A percentile compares a stretch with the other conserved stretches of the same genome.
Conservation (phyloP, 2,329 filamentous ascomycete species). For the Lecanicillium sp. region DNA sequence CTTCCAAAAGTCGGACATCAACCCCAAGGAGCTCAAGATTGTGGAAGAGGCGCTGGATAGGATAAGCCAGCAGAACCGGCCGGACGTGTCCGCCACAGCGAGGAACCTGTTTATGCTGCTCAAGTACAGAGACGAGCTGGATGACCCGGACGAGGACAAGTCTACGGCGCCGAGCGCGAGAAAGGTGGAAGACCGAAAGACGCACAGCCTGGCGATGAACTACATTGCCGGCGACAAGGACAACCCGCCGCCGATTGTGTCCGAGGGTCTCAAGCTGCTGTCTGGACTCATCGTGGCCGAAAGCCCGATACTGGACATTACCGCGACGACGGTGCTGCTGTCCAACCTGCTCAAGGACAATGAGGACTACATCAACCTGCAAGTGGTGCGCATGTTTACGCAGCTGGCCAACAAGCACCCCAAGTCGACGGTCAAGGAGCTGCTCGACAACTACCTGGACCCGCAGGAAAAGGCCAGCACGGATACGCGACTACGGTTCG, state of each 20-base stretch:
- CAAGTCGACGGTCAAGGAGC: conserved; percentile 51
- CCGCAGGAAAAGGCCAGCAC: conserved; percentile 47
- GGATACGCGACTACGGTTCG: conserved; percentile 60
- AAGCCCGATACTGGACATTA: conserved; percentile 58
- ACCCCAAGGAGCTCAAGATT: conserved; percentile 30
- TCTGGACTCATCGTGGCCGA: conserved; percentile 46
- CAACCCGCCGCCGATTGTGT: conserved; percentile 58
- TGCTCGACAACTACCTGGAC: conserved; percentile 63
- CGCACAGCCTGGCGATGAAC: conserved; percentile 53
- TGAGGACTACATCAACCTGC: conserved; percentile 65
- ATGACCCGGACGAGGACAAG: conserved; percentile 32
- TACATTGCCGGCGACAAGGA: conserved; percentile 53
- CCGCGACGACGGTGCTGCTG: conserved; percentile 54
- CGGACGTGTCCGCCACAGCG: conserved; percentile 43
- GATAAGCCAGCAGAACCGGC: conserved; percentile 28
- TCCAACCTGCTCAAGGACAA: conserved; percentile 56
- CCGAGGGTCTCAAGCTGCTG: conserved; percentile 55
- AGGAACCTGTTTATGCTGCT: conserved; percentile 49
- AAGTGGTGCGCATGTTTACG: conserved; percentile 58
- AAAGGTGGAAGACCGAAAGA: conserved; percentile 52
- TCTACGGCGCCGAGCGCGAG: conserved; percentile 33
- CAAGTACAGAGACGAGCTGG: conserved; percentile 46
- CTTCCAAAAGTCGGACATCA: conserved; percentile 43
- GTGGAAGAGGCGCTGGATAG: conserved; percentile 42
- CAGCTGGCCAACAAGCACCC: conserved; percentile 56